Conservation (phyloP, 345 rosid species). For the Erysimum cheiranthoides region DNA sequence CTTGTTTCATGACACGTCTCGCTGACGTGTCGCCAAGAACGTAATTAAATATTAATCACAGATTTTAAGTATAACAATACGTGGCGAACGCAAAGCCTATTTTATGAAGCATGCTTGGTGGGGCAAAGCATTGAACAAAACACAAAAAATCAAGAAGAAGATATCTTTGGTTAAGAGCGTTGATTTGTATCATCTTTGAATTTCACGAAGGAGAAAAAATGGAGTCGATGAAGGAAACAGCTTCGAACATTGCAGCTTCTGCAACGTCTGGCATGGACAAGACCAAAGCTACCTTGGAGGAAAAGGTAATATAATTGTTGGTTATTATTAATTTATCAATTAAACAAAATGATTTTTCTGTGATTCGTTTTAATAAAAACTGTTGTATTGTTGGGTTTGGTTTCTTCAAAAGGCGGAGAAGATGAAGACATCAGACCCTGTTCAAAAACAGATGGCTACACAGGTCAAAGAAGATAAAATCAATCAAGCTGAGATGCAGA, state of each 20-base stretch:
- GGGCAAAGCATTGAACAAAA: conserved; percentile 5
- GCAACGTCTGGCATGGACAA: conserved; percentile 84
- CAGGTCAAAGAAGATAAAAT: conserved; percentile 58
- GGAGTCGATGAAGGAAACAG: conserved; percentile 65
- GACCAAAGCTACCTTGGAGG: conserved; percentile 66
- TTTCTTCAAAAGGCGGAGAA: conserved; percentile 51
- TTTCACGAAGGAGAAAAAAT: conserved; percentile 36
- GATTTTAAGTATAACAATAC: conserved; percentile 6
- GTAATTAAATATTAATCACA: conserved; percentile 25
- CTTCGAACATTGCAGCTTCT: conserved; percentile 74
- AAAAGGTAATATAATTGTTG: conserved; percentile 54
- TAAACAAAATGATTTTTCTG: neutral
- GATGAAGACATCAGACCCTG: conserved; percentile 58
- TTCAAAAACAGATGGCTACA: conserved; percentile 63
- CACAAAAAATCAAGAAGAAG: neutral
- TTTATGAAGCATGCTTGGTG: conserved; percentile 11
- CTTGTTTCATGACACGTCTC: conserved; percentile 24
- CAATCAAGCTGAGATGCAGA: conserved; percentile 56
- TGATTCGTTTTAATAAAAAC: neutral
- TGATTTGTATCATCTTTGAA: conserved; percentile 19
- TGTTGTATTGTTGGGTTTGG: neutral
- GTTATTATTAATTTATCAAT: neutral
- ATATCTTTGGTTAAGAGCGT: neutral
- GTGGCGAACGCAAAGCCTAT: conserved; percentile 31
- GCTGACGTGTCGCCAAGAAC: conserved; percentile 23